Percentiles rank a stretch among this genome's conserved stretches.
Evolutionary conservation across 169 alveolate genomes (phyloP).

Genomic region (Plasmodium cynomolgi): DNA sequence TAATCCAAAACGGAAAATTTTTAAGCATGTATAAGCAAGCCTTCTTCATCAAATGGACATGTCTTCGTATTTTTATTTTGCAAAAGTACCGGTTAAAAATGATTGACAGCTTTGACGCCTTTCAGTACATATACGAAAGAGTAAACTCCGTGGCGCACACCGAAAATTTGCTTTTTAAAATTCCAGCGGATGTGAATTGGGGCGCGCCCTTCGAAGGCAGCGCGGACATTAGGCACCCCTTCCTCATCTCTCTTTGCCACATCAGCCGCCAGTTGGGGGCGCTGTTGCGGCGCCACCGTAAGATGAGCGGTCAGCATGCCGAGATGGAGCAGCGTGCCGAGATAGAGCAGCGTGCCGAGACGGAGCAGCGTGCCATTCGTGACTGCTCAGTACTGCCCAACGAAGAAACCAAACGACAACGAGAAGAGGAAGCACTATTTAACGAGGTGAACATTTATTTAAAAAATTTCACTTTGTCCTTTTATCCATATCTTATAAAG

Average conservation of each 20-base stretch:
- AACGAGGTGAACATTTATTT: constrained; percentile 21
- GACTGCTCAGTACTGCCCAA: neutral
- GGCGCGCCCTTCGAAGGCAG: neutral
- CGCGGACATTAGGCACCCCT: neutral
- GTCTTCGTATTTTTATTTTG: constrained; percentile 43
- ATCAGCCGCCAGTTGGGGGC: neutral
- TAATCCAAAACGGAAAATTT: constrained; percentile 17
- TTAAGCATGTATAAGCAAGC: constrained; percentile 45
- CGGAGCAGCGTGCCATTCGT: neutral
- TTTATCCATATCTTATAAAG: constrained; percentile 55
- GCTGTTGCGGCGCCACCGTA: neutral
- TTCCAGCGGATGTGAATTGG: neutral
- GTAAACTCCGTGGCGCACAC: neutral
- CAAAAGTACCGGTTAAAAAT: constrained; percentile 21
- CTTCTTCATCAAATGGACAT: constrained; percentile 26
- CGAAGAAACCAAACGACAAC: neutral
- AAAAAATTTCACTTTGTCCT: constrained; percentile 11
- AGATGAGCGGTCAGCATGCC: neutral
- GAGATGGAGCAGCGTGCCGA: neutral
- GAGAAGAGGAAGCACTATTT: neutral
- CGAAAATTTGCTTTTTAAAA: constrained; percentile 4
- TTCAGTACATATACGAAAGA: constrained; percentile 37
- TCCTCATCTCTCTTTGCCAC: neutral
- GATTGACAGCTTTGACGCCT: neutral
- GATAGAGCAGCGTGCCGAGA: no score